phyloP scores from a whole-genome alignment of 306 rosid genomes.

The Quercus ilex region DNA sequence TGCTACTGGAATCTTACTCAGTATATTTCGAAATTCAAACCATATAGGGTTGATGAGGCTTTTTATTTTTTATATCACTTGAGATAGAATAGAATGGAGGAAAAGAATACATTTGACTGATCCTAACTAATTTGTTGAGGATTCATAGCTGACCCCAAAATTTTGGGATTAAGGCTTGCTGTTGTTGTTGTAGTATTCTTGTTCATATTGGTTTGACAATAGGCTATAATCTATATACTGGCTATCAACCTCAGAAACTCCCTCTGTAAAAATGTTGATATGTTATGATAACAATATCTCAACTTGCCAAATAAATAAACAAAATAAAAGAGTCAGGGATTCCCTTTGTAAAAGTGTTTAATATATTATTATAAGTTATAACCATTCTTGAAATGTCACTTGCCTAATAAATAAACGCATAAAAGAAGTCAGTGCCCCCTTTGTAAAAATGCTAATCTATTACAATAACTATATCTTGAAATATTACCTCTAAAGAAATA shows the following conservation, averaged over 20 bases:
- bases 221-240: not conserved
- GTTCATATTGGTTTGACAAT: not conserved
- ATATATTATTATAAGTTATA: no score
- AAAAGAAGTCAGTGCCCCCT: not conserved
- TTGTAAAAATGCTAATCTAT: not conserved
- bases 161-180: no score
- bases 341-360: no score
- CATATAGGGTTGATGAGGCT: not conserved
- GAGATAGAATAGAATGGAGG: no score
- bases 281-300: not conserved
- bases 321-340: no score
- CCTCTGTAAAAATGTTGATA: not conserved
- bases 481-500: not conserved
- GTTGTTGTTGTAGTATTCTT: not conserved
- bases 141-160: no score
- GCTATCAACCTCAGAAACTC: not conserved
- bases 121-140: no score
- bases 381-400: no score
- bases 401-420: no score
- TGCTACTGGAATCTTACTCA: constrained; percentile 3
- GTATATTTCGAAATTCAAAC: not conserved
- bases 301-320: not conserved
- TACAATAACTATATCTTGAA: not conserved
- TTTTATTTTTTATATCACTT: not conserved
- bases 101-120: no score